phyloP scores from a whole-genome alignment of 495 filamentous ascomycete genomes.

The Penicillium chermesinum region DNA sequence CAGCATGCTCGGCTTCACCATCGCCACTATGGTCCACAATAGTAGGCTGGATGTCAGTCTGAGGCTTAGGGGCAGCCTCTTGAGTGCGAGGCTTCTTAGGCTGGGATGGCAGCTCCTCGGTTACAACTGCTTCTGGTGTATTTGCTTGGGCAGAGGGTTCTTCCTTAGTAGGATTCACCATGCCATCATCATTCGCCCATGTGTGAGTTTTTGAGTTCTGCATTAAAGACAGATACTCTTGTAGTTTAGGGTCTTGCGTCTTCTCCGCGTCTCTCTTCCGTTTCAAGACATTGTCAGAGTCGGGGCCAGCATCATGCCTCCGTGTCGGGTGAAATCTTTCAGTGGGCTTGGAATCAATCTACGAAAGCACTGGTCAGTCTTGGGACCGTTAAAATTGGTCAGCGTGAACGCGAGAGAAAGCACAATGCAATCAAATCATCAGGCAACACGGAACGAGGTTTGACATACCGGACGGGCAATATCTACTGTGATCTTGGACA shows the following conservation, averaged over 20 bases:
- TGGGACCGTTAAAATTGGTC: conserved; percentile 44
- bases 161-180: conserved; percentile 21
- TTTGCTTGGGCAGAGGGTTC: conserved; percentile 13
- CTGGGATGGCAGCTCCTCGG: conserved; percentile 40
- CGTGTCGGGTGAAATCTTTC: conserved; percentile 31
- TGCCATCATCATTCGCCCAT: conserved; percentile 58
- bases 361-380: conserved; percentile 39
- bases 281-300: conserved; percentile 40
- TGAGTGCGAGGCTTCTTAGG: conserved; percentile 39
- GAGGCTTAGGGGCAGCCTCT: conserved; percentile 6
- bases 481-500: conserved; percentile 93
- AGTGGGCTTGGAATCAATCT: conserved; percentile 38
- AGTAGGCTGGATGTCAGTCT: conserved; percentile 20
- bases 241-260: conserved; percentile 66
- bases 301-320: conserved; percentile 25
- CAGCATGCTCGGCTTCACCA: conserved; percentile 15
- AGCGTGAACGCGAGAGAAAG: conserved; percentile 35
- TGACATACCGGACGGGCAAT: conserved; percentile 74
- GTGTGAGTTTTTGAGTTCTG: conserved; percentile 61
- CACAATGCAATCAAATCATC: conserved; percentile 5
- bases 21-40: conserved; percentile 18
- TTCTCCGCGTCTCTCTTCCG: conserved; percentile 50
- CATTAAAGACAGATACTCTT: conserved; percentile 86
- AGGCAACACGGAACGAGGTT: conserved; percentile 2
- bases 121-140: conserved; percentile 19